phyloP scores from a whole-genome alignment of 208 protist genomes.

The Acanthamoeba quina region DNA sequence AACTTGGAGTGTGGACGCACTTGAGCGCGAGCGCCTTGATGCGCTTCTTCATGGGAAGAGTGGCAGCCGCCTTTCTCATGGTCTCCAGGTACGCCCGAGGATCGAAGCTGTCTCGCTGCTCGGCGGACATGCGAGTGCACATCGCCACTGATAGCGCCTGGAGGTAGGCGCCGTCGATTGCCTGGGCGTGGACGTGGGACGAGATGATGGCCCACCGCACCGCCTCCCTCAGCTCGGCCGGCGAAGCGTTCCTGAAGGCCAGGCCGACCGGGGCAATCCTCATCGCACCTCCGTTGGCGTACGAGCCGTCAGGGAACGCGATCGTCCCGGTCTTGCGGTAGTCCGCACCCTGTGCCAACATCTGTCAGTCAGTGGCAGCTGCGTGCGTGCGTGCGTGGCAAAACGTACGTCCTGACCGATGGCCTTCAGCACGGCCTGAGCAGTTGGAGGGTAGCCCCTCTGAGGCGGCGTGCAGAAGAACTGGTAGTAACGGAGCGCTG shows the following conservation, averaged over 20 bases:
- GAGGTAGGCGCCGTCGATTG: slow-evolving; percentile 3
- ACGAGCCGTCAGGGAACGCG: background rate
- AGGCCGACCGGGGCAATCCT: background rate
- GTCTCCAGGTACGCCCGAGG: background rate
- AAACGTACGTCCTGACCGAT: background rate
- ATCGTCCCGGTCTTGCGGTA: slow-evolving; percentile 13
- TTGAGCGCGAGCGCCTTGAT: background rate
- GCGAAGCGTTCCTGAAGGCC: slow-evolving; percentile 16
- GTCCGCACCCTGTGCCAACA: background rate
- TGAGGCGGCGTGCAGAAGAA: background rate
- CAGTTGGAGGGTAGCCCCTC: slow-evolving; percentile 1
- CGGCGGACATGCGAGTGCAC: background rate
- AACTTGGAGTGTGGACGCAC: background rate
- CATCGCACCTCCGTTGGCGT: slow-evolving; percentile 43
- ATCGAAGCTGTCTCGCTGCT: background rate
- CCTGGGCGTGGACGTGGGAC: background rate
- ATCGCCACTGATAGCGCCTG: slow-evolving; percentile 14
- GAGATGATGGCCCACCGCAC: slow-evolving; percentile 8
- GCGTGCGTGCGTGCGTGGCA: too few relatives aligned
- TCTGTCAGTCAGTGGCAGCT: too few relatives aligned
- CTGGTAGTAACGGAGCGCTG: slow-evolving; percentile 24
- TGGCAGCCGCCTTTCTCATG: background rate
- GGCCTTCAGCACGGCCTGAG: background rate
- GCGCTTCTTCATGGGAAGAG: background rate
- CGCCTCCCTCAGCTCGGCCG: background rate